phyloP scores from a whole-genome alignment of 768 basidiomycete species.

The Macrolepiota fuliginosa region DNA sequence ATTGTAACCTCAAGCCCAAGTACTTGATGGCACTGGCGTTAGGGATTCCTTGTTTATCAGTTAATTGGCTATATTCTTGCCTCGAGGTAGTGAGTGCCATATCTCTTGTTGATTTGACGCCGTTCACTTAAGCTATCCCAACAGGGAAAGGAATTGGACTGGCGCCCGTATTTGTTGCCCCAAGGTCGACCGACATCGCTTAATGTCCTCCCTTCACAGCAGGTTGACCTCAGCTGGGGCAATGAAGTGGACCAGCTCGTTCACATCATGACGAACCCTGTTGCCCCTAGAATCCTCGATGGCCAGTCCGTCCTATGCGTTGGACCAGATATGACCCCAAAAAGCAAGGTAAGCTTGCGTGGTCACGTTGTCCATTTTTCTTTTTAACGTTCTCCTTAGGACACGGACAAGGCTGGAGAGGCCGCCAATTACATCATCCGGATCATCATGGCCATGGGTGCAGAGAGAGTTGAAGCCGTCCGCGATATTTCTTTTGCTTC shows the following conservation, averaged over 20 bases:
- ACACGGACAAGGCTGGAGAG: constrained; percentile 31
- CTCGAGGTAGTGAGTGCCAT: constrained; percentile 27
- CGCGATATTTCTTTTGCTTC: constrained; percentile 43
- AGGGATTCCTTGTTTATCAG: constrained; percentile 78
- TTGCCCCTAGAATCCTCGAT: constrained; percentile 56
- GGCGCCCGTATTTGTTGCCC: constrained; percentile 57
- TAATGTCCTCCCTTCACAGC: constrained; percentile 38
- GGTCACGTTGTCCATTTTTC: background rate
- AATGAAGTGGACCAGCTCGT: constrained; percentile 47
- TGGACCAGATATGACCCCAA: constrained; percentile 47
- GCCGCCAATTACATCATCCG: constrained; percentile 50
- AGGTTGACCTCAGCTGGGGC: constrained; percentile 48
- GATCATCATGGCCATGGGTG: constrained; percentile 80
- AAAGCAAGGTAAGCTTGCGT: constrained; percentile 32
- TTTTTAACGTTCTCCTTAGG: background rate
- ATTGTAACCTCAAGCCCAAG: constrained; percentile 70
- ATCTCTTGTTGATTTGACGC: background rate
- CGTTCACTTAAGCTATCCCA: background rate
- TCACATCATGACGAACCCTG: constrained; percentile 57
- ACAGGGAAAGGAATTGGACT: constrained; percentile 46
- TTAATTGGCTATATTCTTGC: constrained; percentile 50
- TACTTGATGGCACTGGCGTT: constrained; percentile 80
- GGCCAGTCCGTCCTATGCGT: constrained; percentile 59
- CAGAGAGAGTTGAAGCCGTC: constrained; percentile 65
- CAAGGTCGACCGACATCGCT: constrained; percentile 52